phyloP scores from a whole-genome alignment of 805 yeast genomes.

The Isabelozyma gotoi region DNA sequence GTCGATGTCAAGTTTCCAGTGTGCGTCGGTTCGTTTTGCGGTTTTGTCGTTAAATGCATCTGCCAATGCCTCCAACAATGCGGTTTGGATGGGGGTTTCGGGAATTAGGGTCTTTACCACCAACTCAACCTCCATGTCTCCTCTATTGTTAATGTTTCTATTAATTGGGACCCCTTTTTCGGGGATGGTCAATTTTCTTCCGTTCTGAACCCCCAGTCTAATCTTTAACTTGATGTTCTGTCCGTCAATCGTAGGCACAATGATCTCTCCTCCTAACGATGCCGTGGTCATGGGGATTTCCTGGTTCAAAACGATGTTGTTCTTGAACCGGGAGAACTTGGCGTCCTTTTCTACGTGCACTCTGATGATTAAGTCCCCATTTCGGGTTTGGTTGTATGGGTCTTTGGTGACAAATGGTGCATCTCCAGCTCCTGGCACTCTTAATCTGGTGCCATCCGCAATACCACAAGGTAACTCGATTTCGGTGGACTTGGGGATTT shows the following conservation, averaged over 20 bases:
- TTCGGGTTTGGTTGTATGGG: conserved; percentile 61
- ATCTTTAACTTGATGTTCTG: conserved; percentile 72
- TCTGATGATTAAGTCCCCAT: conserved; percentile 88
- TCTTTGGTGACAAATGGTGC: conserved; percentile 76
- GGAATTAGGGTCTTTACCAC: conserved; percentile 74
- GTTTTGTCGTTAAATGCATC: conserved; percentile 79
- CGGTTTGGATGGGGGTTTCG: conserved; percentile 78
- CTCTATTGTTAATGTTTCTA: conserved; percentile 56
- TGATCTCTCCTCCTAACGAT: conserved; percentile 87
- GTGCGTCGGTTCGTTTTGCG: conserved; percentile 67
- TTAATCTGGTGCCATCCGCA: conserved; percentile 78
- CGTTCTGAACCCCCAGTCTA: conserved; percentile 81
- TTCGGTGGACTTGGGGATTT: conserved; percentile 64
- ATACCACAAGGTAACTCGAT: conserved; percentile 89
- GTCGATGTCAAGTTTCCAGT: conserved; percentile 35
- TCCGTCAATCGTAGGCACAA: conserved; percentile 90
- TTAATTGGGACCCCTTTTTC: conserved; percentile 83
- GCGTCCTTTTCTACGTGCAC: conserved; percentile 77
- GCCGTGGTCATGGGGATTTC: conserved; percentile 93
- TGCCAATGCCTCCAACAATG: conserved; percentile 90
- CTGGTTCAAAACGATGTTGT: conserved; percentile 63
- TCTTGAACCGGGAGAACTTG: conserved; percentile 62
- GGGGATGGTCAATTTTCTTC: conserved; percentile 71
- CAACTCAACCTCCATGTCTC: conserved; percentile 75
- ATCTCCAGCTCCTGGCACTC: conserved; percentile 88